These are phyloP conservation scores for Colletotrichum tamarilloi DNA, from an alignment of 2,329 filamentous ascomycete genomes.

Conservation along the genomic window DNA sequence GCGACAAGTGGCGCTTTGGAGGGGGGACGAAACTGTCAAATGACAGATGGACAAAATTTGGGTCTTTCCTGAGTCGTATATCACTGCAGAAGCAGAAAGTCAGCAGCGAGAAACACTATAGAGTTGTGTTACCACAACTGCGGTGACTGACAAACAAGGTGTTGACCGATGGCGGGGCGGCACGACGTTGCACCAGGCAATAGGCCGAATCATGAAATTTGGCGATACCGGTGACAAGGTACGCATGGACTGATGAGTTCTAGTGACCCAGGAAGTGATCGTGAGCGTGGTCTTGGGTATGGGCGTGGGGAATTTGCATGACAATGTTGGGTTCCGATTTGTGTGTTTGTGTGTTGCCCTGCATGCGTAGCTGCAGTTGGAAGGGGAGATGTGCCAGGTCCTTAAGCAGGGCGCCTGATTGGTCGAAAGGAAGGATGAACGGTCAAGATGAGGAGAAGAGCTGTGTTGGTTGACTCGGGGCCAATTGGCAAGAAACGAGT, in stretches of 20 bases:
- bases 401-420: slow-evolving; percentile 2
- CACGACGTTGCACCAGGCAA: background rate
- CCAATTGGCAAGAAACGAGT: background rate
- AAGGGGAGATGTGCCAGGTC: slow-evolving; percentile 3
- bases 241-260: background rate
- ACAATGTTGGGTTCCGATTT: slow-evolving; percentile 20
- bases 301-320: slow-evolving; percentile 17
- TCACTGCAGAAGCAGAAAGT: background rate
- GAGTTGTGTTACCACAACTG: background rate
- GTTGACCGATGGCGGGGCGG: slow-evolving; percentile 9
- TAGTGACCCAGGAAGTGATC: background rate
- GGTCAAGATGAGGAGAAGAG: background rate
- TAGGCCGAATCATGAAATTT: background rate
- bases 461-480: slow-evolving; percentile 1
- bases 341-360: slow-evolving; percentile 23
- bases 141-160: background rate
- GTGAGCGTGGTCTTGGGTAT: background rate
- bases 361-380: slow-evolving; percentile 23
- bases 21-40: slow-evolving; percentile 11
- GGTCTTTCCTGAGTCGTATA: background rate
- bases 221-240: slow-evolving; percentile 2
- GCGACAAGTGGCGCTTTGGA: slow-evolving; percentile 13
- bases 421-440: slow-evolving; percentile 1
- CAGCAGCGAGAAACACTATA: background rate
- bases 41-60: background rate